Evolutionary conservation across 1,139 yeast genomes (phyloP), one percentile per base, ranked within the genome.

Genomic region (Suhomyces wounanorum): DNA sequence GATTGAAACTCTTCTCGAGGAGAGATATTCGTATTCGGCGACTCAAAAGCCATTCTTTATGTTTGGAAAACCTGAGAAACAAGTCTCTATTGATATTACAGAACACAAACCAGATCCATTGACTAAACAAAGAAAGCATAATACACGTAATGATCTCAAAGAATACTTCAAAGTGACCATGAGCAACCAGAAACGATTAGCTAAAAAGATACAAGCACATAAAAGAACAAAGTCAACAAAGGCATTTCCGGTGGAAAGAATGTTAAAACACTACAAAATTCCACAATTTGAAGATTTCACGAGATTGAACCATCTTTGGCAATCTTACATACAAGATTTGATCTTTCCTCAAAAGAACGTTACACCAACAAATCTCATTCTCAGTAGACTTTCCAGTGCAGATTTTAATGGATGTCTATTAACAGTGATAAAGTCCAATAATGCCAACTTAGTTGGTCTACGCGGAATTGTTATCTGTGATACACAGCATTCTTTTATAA

Each of bases 391-490:
- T 35, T 79, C 94, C 0, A 78, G 86, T 55, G 94, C 96, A 1
- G 99, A 94, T 62, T 89, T 80, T 66, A 88, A 87, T 59, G 98
- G 99, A 2, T 83, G 96, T 17, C 65, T 72, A 40, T 54, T 92
- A 21, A 75, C 77, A 14, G 94, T 92, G 0, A 61, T 76, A 1
- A 79, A 82, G 43, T 78, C 91, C 11, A 69, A 73, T 17, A 88
- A 88, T 59, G 72, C 77, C 1, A 78, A 82, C 45, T 62, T 82
- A 49, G 78, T 85, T 6, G 96, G 96, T 0, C 60, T 79, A 16
- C 59, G 76, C 40, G 99, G 99, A 0, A 87, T 92, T 7, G 90
- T 92, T 1, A 72, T 90, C 1, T 89, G 96, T 87, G 99, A 94
- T 63, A 82, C 94, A 8, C 92, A 89, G 63, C 83, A 86, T 59